Evolutionary conservation across 2,329 filamentous ascomycete genomes (phyloP).

Genomic region (Scedosporium boydii): DNA sequence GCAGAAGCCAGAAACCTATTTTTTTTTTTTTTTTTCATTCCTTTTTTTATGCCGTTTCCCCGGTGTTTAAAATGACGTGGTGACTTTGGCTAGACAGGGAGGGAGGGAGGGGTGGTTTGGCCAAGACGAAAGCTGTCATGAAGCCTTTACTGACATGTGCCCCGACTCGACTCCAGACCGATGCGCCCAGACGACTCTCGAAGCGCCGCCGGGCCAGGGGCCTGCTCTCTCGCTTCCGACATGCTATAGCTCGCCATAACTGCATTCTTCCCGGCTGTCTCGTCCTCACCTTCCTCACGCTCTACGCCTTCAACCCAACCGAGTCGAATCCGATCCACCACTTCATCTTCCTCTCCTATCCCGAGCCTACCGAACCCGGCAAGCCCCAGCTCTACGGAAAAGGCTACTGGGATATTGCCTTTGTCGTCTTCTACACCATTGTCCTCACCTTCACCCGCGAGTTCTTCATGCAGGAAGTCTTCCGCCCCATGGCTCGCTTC

Average conservation of each 20-base stretch:
- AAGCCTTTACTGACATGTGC: conserved; percentile 4
- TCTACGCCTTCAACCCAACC: conserved; percentile 68
- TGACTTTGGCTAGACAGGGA: conserved; percentile 44
- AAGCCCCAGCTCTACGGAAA: conserved; percentile 70
- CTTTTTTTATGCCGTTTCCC: too few relatives aligned
- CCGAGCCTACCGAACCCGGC: conserved; percentile 42
- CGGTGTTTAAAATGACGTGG: conserved; percentile 17
- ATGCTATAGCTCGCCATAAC: conserved; percentile 51
- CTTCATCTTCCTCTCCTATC: conserved; percentile 88
- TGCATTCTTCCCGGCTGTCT: conserved; percentile 60
- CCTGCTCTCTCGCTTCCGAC: conserved; percentile 34
- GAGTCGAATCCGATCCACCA: conserved; percentile 68
- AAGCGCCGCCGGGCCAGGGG: conserved; percentile 48
- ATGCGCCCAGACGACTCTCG: conserved; percentile 25
- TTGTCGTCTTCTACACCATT: conserved; percentile 81
- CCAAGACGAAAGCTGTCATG: conserved; percentile 23
- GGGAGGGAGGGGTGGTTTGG: conserved; percentile 42
- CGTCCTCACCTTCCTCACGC: conserved; percentile 49
- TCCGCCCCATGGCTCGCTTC: conserved; percentile 64
- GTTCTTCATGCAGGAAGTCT: conserved; percentile 86
- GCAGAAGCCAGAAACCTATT: too few relatives aligned
- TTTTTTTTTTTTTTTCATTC: background rate
- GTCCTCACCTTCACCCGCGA: conserved; percentile 90
- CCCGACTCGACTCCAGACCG: background rate
- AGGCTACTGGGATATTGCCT: conserved; percentile 75